Percentiles rank a stretch among this genome's conserved stretches.
Conservation (phyloP, 2,329 filamentous ascomycete genomes). For the Colletotrichum australisinense region DNA sequence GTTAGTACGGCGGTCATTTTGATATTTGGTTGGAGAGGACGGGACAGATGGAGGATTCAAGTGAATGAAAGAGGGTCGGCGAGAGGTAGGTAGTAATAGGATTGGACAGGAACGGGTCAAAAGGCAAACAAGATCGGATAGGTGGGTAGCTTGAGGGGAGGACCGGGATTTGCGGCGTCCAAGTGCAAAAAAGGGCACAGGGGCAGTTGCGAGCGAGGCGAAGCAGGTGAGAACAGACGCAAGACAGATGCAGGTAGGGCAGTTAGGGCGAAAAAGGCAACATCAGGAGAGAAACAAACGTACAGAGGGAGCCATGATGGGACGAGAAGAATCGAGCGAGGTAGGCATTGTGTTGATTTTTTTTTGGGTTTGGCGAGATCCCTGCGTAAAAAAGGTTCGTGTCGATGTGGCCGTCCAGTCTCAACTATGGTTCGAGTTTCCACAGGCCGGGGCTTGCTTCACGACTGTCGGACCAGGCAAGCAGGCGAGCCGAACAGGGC, state of each 20-base stretch:
- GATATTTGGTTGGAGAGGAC: neutral
- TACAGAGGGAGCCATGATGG: slow-evolving; percentile 74
- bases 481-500: slow-evolving; percentile 7
- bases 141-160: slow-evolving; percentile 11
- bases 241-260: neutral
- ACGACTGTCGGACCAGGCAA: slow-evolving; percentile 28
- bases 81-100: slow-evolving; percentile 13
- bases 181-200: slow-evolving; percentile 9
- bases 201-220: neutral
- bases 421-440: slow-evolving; percentile 33
- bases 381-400: slow-evolving; percentile 32
- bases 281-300: slow-evolving; percentile 44
- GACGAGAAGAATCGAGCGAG: slow-evolving; percentile 70
- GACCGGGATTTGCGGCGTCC: slow-evolving; percentile 8
- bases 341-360: slow-evolving; percentile 58
- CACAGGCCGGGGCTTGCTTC: slow-evolving; percentile 33
- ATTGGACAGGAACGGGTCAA: slow-evolving; percentile 11
- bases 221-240: slow-evolving; percentile 20
- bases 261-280: slow-evolving; percentile 7
- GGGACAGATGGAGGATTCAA: neutral
- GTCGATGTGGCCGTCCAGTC: slow-evolving; percentile 23
- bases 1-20: slow-evolving; percentile 29
- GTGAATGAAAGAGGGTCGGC: slow-evolving; percentile 20
- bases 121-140: slow-evolving; percentile 24
- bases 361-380: slow-evolving; percentile 24